Evolutionary conservation across 2,329 filamentous ascomycete species (phyloP).

Genomic region (Clonostachys rosea): DNA sequence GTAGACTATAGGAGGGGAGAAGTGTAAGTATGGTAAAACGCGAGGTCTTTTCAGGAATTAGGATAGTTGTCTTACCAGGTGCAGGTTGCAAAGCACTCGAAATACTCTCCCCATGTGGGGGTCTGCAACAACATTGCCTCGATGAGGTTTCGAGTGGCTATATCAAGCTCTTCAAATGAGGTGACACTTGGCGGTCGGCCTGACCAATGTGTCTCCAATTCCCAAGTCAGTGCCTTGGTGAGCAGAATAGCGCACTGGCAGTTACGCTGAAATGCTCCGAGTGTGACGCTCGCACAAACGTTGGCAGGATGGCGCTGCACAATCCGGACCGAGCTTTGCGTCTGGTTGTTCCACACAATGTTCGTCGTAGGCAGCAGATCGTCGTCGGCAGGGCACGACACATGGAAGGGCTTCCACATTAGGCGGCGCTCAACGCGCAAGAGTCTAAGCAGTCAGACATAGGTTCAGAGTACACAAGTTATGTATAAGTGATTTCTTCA

Average conservation of each 20-base stretch:
- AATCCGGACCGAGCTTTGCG: slow-evolving; percentile 10
- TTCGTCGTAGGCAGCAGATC: slow-evolving; percentile 25
- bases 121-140: slow-evolving; percentile 25
- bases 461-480: no score
- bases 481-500: no score
- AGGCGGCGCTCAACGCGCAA: slow-evolving; percentile 22
- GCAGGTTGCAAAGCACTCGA: slow-evolving; percentile 26
- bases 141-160: slow-evolving; percentile 19
- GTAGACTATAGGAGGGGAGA: slow-evolving; percentile 12
- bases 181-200: slow-evolving; percentile 11
- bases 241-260: slow-evolving; percentile 27
- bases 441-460: slow-evolving; percentile 9
- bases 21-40: background rate
- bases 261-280: slow-evolving; percentile 26
- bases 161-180: slow-evolving; percentile 23
- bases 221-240: slow-evolving; percentile 18
- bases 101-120: slow-evolving; percentile 24
- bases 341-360: slow-evolving; percentile 20
- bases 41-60: background rate
- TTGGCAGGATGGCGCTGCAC: slow-evolving; percentile 17
- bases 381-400: slow-evolving; percentile 26
- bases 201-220: slow-evolving; percentile 8
- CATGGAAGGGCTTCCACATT: slow-evolving; percentile 22
- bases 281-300: slow-evolving; percentile 17
- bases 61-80: slow-evolving; percentile 17